Percentiles rank a stretch among this genome's conserved stretches.
These are phyloP conservation scores for Globisporangium splendens DNA, from an alignment of 352 stramenopile genomes.

Conservation along the genomic window DNA sequence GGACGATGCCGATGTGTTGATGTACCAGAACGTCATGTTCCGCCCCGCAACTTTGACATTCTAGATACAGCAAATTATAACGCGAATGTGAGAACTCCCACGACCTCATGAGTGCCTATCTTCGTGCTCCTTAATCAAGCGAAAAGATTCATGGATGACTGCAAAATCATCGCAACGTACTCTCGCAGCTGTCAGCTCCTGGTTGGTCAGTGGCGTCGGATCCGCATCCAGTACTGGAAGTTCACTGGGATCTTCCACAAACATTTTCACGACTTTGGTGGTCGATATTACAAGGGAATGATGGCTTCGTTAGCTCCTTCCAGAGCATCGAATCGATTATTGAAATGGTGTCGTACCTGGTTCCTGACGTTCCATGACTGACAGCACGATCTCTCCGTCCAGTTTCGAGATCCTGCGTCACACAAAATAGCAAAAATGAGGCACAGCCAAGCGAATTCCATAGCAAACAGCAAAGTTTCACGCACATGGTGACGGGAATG, in stretches of 20 bases:
- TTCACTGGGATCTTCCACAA: slow-evolving; percentile 20
- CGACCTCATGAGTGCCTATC: too few relatives aligned
- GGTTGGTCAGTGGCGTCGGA: slow-evolving; percentile 37
- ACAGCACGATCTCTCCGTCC: slow-evolving; percentile 59
- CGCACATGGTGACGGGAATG: slow-evolving; percentile 60
- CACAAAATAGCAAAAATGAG: background rate
- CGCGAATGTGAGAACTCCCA: background rate
- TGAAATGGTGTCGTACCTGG: slow-evolving; percentile 15
- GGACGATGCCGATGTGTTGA: slow-evolving; percentile 22
- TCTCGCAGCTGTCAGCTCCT: slow-evolving; percentile 31
- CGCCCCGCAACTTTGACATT: slow-evolving; percentile 40
- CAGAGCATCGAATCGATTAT: background rate
- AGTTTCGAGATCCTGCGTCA: slow-evolving; percentile 49
- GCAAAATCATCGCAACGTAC: slow-evolving; percentile 12
- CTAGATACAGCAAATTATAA: slow-evolving; percentile 16
- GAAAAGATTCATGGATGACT: background rate
- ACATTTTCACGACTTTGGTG: slow-evolving; percentile 9
- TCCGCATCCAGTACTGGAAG: slow-evolving; percentile 20
- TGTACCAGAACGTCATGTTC: slow-evolving; percentile 50
- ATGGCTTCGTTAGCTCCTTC: background rate
- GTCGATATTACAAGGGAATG: background rate
- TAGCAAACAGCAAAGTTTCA: background rate
- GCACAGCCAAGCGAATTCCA: too few relatives aligned
- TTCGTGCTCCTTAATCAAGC: too few relatives aligned
- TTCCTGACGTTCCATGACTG: slow-evolving; percentile 52